Percentiles rank a stretch among this genome's conserved stretches.
These are phyloP conservation scores for Fusarium zealandicum DNA, from an alignment of 2,329 filamentous ascomycete species.

Conservation along the genomic window DNA sequence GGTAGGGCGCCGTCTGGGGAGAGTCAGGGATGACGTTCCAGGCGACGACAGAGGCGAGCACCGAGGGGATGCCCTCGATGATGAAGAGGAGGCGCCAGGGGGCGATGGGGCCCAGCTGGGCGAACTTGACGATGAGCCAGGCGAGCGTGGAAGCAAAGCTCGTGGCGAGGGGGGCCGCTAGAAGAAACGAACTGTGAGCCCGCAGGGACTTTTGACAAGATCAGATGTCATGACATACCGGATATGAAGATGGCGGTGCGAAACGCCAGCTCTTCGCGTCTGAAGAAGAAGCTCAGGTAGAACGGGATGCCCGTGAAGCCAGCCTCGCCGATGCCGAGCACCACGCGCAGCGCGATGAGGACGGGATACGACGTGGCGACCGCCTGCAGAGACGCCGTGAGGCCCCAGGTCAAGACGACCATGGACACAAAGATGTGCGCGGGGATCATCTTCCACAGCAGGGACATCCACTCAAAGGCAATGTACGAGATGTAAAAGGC, in stretches of 20 bases:
- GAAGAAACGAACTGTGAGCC: slow-evolving; percentile 62
- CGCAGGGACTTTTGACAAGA: background rate
- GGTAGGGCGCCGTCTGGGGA: slow-evolving; percentile 69
- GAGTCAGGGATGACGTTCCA: slow-evolving; percentile 81
- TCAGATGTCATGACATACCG: slow-evolving; percentile 49
- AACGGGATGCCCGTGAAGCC: slow-evolving; percentile 70
- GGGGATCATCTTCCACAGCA: slow-evolving; percentile 67
- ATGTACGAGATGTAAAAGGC: slow-evolving; percentile 71
- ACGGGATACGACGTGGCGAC: slow-evolving; percentile 69
- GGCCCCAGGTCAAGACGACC: slow-evolving; percentile 80
- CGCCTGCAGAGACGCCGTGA: slow-evolving; percentile 77
- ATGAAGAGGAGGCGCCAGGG: slow-evolving; percentile 88
- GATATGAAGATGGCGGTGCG: slow-evolving; percentile 88
- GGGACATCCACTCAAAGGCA: slow-evolving; percentile 69
- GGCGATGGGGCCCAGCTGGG: slow-evolving; percentile 70
- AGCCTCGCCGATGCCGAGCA: slow-evolving; percentile 70
- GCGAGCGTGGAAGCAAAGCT: slow-evolving; percentile 80
- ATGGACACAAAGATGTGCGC: slow-evolving; percentile 65
- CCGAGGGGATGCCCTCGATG: slow-evolving; percentile 83
- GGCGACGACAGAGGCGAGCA: slow-evolving; percentile 75
- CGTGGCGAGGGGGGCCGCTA: slow-evolving; percentile 80
- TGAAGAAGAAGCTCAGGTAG: slow-evolving; percentile 71
- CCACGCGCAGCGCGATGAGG: slow-evolving; percentile 61
- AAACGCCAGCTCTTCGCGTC: slow-evolving; percentile 77
- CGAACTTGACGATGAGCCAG: slow-evolving; percentile 77